Base-by-base conservation (phyloP, 306 rosid genomes). In the Quercus gilva region DNA sequence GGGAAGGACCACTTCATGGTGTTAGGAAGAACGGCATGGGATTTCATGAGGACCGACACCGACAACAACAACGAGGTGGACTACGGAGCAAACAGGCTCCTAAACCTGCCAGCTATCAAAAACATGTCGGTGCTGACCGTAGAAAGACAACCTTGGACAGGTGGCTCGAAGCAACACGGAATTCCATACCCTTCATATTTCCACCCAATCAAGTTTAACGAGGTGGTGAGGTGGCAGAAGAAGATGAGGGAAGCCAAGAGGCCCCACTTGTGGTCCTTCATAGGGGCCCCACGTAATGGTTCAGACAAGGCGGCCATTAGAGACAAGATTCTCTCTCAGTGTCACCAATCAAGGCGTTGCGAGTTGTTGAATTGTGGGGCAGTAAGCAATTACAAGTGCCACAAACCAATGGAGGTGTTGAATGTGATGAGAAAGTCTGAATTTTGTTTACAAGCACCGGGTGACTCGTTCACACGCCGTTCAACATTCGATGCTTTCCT, bases 91-190 rank as follows among this genome's bases (percentile, higher is more conserved):
- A 94, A 90, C 80, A 41, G 68, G 6, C 86, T 94, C 59, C 86
- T 94, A 1, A 88, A 86, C 74, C 79, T 92, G 0, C 89, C 94
- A 9, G 73, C 84, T n/a, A 88, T 91, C 21, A 74, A n/a, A 2
- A 94, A 94, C 89, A 89, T 92, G 98, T 87, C 98, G 92, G 97
- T 92, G 86, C 77, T 92, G 77, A 92, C 94, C 5, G 97, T 94
- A 1, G 98, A 94, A 51, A 78, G 97, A 74, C 81, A 89, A 0
- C 97, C 94, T 1, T 92, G 98, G 98, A 15, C 55, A 1, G 97
- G 97, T 0, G 53, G 15, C 0, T 4, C 53, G 0, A 92, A 89
- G 85, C 97, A 94, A 37, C 60, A 65, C 69, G 97, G 90, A 2
- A 84, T 94, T 1, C 97, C 98, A 18, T 94, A 94, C 90, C 92